Conservation (phyloP, 352 stramenopile species). For the Pythium dissotocum region DNA sequence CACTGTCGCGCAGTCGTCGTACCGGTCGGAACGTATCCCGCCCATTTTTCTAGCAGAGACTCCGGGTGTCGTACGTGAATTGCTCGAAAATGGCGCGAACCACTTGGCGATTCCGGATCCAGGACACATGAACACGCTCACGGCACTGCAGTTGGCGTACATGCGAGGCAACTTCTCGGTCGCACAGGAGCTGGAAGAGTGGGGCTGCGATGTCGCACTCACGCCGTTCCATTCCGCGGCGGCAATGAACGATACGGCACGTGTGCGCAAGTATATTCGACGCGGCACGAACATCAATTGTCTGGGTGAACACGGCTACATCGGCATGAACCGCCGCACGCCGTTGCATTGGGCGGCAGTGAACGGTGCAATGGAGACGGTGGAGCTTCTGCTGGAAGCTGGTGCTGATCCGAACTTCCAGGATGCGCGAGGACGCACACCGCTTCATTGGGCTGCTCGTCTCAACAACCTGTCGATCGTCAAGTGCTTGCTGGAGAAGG, state of each 20-base stretch:
- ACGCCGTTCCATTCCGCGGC: slow-evolving; percentile 78
- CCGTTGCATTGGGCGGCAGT: slow-evolving; percentile 80
- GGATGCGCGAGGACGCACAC: slow-evolving; percentile 61
- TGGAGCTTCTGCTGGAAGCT: slow-evolving; percentile 69
- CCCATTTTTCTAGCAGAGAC: slow-evolving; percentile 80
- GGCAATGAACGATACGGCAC: slow-evolving; percentile 51
- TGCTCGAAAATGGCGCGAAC: slow-evolving; percentile 68
- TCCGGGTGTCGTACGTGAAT: slow-evolving; percentile 54
- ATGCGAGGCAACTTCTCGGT: slow-evolving; percentile 77
- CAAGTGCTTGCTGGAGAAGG: slow-evolving; percentile 42
- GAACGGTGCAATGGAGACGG: slow-evolving; percentile 53
- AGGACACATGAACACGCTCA: slow-evolving; percentile 83
- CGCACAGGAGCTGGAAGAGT: slow-evolving; percentile 74
- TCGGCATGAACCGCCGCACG: slow-evolving; percentile 75
- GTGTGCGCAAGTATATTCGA: slow-evolving; percentile 66
- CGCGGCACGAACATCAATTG: slow-evolving; percentile 62
- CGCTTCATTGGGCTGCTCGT: slow-evolving; percentile 77
- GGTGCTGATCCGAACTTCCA: slow-evolving; percentile 77
- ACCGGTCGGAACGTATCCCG: slow-evolving; percentile 68
- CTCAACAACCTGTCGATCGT: slow-evolving; percentile 61
- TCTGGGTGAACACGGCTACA: slow-evolving; percentile 79
- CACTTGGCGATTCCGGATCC: slow-evolving; percentile 66
- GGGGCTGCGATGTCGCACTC: slow-evolving; percentile 75
- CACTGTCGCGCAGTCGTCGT: slow-evolving; percentile 57
- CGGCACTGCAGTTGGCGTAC: slow-evolving; percentile 76